Evolutionary conservation across 305 asterid species (phyloP).

Genomic region (Lippia alba): DNA sequence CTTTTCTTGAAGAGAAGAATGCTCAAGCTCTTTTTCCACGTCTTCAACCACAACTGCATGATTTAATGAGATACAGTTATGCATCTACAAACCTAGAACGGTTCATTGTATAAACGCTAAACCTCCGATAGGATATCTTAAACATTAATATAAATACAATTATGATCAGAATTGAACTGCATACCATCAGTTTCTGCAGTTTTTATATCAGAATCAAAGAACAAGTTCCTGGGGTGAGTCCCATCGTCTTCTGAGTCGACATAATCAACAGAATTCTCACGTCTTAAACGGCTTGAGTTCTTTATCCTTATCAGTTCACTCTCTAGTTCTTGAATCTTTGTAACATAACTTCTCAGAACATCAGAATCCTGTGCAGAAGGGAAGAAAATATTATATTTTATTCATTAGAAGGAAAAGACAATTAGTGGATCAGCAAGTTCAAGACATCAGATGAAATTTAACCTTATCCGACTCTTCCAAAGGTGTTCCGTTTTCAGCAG

Average conservation of each 20-base stretch:
- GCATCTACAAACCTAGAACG: constrained; percentile 16
- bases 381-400: constrained; percentile 4
- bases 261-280: constrained; percentile 47
- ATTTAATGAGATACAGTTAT: constrained; percentile 22
- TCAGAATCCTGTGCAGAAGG: constrained; percentile 61
- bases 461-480: constrained; percentile 79
- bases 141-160: background rate
- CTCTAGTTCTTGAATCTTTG: constrained; percentile 84
- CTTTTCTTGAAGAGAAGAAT: constrained; percentile 89
- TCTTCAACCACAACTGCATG: constrained; percentile 72
- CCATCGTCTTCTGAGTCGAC: constrained; percentile 61
- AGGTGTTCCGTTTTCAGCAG: constrained; percentile 68
- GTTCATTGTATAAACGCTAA: constrained; percentile 18
- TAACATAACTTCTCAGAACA: constrained; percentile 68
- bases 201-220: constrained; percentile 57
- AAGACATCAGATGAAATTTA: constrained; percentile 19
- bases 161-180: constrained; percentile 31
- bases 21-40: constrained; percentile 86
- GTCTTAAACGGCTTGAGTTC: constrained; percentile 50
- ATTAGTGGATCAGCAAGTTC: constrained; percentile 11
- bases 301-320: constrained; percentile 60
- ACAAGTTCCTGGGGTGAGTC: constrained; percentile 48
- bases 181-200: constrained; percentile 64
- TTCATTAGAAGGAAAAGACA: constrained; percentile 4
- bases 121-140: constrained; percentile 20